phyloP scores from a whole-genome alignment of 768 basidiomycete genomes.

The Mycena rosella region DNA sequence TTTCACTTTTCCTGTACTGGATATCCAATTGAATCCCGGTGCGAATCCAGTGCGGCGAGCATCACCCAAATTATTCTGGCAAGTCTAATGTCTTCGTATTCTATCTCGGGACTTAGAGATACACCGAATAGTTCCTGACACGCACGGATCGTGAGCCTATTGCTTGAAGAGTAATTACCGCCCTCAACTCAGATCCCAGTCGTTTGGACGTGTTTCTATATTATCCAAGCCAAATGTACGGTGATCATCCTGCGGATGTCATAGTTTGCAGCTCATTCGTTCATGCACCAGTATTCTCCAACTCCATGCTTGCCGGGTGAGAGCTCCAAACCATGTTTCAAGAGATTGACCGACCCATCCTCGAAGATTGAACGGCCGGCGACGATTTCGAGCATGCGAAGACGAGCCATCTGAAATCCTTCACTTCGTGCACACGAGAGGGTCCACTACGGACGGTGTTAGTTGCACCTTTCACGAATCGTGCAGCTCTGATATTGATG shows the following conservation, averaged over 20 bases:
- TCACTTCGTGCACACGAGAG: too few relatives aligned
- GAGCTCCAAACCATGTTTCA: too few relatives aligned
- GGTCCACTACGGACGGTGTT: too few relatives aligned
- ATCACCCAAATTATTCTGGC: conserved; percentile 21
- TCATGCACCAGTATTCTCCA: conserved; percentile 8
- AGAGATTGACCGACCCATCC: too few relatives aligned
- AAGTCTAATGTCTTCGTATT: background rate
- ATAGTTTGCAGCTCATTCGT: too few relatives aligned
- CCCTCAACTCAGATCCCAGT: background rate
- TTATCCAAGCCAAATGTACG: conserved; percentile 15
- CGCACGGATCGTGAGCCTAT: conserved; percentile 13
- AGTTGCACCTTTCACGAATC: too few relatives aligned
- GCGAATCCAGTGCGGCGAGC: background rate
- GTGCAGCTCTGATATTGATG: too few relatives aligned
- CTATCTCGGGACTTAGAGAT: background rate
- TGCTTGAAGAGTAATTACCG: background rate
- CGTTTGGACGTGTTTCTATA: conserved; percentile 1
- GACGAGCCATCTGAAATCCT: too few relatives aligned
- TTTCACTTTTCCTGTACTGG: background rate
- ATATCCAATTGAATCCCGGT: background rate
- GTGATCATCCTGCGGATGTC: too few relatives aligned
- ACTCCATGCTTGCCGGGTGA: conserved; percentile 25
- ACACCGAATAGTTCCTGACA: conserved; percentile 5
- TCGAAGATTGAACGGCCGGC: too few relatives aligned
- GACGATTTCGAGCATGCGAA: too few relatives aligned